Evolutionary conservation across 495 filamentous ascomycete genomes (phyloP), one percentile per base, ranked within the genome.

Genomic region (Trichoderma virens): DNA sequence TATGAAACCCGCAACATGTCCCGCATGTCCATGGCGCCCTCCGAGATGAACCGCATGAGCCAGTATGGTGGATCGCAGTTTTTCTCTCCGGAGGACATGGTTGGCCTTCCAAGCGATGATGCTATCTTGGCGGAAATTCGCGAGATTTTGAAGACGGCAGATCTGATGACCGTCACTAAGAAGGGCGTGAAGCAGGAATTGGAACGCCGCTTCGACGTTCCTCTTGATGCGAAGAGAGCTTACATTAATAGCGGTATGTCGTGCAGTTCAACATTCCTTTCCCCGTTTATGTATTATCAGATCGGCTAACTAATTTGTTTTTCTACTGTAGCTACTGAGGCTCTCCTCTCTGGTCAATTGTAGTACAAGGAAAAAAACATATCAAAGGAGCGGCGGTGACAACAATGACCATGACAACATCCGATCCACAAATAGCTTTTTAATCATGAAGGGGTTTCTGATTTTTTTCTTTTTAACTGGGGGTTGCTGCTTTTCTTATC

Each of bases 121-220:
- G 88, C 91, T 23, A 80, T 99, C 59, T 78, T 98, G 59, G 88
- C 90, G 1, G 95, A 99, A 81, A 98, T 99, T 64, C 81, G 94
- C 45, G 93, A 97, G 68, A 95, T 99, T 63, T 78, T 99, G 60
- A 81, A 86, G 66, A 92, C 89, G 2, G 91, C 91, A 2, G 95
- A 99, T 79, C 78, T 99, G 69, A 99, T 99, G 94, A 91, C 80
- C 11, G 90, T 98, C 32, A 98, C 95, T 66, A 99, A 99, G 88
- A 99, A 98, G 86, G 90, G 89, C 65, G 89, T 99, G 77, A 97
- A 97, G 82, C 75, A 83, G 65, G 95, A 99, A 76, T 77, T 99
- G 64, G 95, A 99, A 79, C 82, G 83, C 70, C 83, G 92, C 67
- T 99, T 97, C 73, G 89, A 88, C 32, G 85, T 95, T 38, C 80